phyloP scores from a whole-genome alignment of 2,329 filamentous ascomycete species.

The Microsporum audouinii region DNA sequence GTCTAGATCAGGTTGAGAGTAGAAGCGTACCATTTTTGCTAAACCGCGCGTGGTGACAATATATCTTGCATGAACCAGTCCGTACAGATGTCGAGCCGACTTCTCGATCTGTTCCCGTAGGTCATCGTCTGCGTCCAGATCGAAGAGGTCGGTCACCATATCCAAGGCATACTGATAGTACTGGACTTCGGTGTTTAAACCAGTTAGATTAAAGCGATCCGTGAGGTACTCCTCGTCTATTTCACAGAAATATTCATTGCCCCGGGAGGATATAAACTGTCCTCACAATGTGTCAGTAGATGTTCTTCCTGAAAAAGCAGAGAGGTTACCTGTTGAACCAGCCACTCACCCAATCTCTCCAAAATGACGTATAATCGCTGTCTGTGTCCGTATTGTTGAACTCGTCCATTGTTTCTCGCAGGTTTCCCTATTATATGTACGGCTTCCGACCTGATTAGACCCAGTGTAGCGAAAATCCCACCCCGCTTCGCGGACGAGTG shows the following conservation, averaged over 20 bases:
- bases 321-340: neutral
- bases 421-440: neutral
- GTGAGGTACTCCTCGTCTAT: slow-evolving; percentile 98
- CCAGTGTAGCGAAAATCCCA: neutral
- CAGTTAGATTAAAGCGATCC: slow-evolving; percentile 94
- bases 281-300: neutral
- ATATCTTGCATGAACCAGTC: slow-evolving; percentile 88
- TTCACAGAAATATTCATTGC: slow-evolving; percentile 99
- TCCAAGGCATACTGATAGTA: slow-evolving; percentile 99
- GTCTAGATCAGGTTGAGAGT: neutral
- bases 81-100: slow-evolving; percentile 88
- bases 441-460: no score
- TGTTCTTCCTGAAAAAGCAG: neutral
- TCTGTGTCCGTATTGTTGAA: slow-evolving; percentile 87
- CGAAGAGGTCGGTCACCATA: slow-evolving; percentile 94
- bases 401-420: slow-evolving; percentile 62
- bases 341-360: slow-evolving; percentile 86
- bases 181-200: slow-evolving; percentile 91
- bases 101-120: slow-evolving; percentile 98
- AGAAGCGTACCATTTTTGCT: slow-evolving; percentile 72
- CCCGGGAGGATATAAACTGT: slow-evolving; percentile 92
- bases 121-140: slow-evolving; percentile 96
- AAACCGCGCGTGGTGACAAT: slow-evolving; percentile 91
- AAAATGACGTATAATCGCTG: slow-evolving; percentile 98
- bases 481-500: neutral